These are phyloP conservation scores for Gleditsia sinensis DNA, from an alignment of 306 rosid genomes.

Conservation along the genomic window DNA sequence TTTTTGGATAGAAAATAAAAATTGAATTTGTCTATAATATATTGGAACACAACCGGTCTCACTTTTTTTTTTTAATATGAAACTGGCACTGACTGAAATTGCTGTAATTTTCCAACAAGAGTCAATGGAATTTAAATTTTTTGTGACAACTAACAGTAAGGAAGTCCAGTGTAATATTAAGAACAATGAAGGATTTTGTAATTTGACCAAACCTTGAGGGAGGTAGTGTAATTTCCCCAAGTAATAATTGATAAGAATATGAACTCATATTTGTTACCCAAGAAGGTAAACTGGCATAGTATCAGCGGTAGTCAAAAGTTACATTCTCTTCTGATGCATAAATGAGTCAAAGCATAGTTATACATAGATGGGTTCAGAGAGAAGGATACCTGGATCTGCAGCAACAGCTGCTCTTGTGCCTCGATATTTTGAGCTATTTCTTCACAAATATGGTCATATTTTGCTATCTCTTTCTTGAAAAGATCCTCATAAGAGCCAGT, in stretches of 20 bases:
- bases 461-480: conserved; percentile 89
- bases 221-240: neutral
- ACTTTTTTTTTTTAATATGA: neutral
- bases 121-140: neutral
- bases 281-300: neutral
- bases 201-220: neutral
- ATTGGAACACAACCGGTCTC: neutral
- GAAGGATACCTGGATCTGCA: conserved; percentile 83
- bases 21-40: too few species aligned
- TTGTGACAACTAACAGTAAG: conserved; percentile 2
- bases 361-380: neutral
- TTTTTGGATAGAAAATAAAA: too few species aligned
- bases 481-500: conserved; percentile 98
- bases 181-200: conserved; percentile 7
- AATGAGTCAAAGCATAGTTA: conserved; percentile 7
- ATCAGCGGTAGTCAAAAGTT: neutral
- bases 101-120: neutral
- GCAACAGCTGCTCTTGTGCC: conserved; percentile 89
- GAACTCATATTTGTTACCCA: conserved; percentile 12
- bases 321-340: conserved; percentile 13
- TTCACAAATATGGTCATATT: conserved; percentile 84
- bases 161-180: neutral
- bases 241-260: neutral
- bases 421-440: conserved; percentile 91
- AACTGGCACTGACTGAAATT: conserved; percentile 2